Percentiles rank a stretch among this genome's conserved stretches.
Evolutionary conservation across 805 yeast genomes (phyloP).

Genomic region (Candida alai): DNA sequence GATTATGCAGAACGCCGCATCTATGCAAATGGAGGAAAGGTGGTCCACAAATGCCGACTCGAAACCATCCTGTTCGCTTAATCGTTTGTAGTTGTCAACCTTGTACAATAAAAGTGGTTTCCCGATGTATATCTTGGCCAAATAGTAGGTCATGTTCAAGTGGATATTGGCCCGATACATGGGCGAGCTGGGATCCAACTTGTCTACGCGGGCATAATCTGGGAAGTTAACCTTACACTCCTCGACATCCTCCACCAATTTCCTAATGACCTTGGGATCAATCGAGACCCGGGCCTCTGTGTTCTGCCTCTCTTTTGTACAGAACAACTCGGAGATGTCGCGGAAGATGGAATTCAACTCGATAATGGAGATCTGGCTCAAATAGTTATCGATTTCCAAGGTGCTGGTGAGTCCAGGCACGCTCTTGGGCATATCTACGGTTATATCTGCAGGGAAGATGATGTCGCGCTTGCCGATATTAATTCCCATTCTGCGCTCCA

Average conservation of each 20-base stretch:
- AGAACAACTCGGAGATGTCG: conserved; percentile 11
- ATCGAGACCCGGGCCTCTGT: conserved; percentile 6
- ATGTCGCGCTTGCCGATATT: conserved; percentile 13
- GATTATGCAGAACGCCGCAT: conserved; percentile 14
- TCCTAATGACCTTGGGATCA: conserved; percentile 9
- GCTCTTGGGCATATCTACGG: conserved; percentile 12
- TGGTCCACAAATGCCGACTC: conserved; percentile 13
- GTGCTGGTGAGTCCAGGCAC: conserved; percentile 8
- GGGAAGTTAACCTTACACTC: conserved; percentile 10
- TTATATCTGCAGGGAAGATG: conserved; percentile 10
- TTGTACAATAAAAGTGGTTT: conserved; percentile 15
- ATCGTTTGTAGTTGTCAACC: conserved; percentile 11
- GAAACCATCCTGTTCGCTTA: conserved; percentile 5
- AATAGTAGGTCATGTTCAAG: conserved; percentile 12
- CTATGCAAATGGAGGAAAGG: conserved; percentile 14
- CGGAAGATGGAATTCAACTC: conserved; percentile 11
- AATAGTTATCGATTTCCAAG: conserved; percentile 11
- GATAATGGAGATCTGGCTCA: conserved; percentile 11
- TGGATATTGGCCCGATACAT: conserved; percentile 12
- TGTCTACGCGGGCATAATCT: conserved; percentile 6
- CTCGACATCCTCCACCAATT: conserved; percentile 9
- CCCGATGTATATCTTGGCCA: conserved; percentile 16
- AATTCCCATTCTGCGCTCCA: conserved; percentile 14
- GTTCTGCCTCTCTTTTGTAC: conserved; percentile 4
- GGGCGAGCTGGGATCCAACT: conserved; percentile 7